These are phyloP conservation scores for Cryptosporidium ryanae DNA, from an alignment of 169 alveolate genomes.

Conservation along the genomic window DNA sequence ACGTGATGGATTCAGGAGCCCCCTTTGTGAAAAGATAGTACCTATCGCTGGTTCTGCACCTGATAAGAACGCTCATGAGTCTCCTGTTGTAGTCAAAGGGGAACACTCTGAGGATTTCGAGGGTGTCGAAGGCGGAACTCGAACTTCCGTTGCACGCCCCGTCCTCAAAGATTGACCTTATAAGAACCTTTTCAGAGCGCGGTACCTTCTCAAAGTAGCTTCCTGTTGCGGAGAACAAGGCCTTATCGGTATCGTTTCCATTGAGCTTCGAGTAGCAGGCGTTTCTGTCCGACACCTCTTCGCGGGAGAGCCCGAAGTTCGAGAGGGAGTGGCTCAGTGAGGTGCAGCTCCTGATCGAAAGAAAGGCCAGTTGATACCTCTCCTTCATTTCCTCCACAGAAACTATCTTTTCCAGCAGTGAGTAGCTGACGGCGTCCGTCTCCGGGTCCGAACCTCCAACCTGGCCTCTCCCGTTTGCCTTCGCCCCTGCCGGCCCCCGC, in stretches of 20 bases:
- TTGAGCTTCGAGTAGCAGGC: slow-evolving; percentile 14
- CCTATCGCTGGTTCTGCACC: slow-evolving; percentile 10
- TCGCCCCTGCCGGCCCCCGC: not conserved
- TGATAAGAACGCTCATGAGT: slow-evolving; percentile 54
- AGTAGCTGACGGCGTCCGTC: not conserved
- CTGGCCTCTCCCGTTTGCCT: not conserved
- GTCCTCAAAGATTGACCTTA: not conserved
- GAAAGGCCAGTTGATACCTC: slow-evolving; percentile 5
- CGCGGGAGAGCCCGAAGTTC: slow-evolving; percentile 31
- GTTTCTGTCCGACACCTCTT: slow-evolving; percentile 7
- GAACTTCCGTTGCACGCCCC: not conserved
- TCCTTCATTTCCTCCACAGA: slow-evolving; percentile 2
- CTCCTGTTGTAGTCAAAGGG: slow-evolving; percentile 67
- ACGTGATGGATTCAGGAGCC: slow-evolving; percentile 54
- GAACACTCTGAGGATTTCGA: slow-evolving; percentile 57
- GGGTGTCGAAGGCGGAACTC: not conserved
- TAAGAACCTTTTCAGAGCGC: slow-evolving; percentile 7
- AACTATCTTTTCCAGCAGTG: not conserved
- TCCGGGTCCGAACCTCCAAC: not conserved
- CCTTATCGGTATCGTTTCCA: slow-evolving; percentile 70
- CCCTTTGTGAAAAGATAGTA: slow-evolving; percentile 61
- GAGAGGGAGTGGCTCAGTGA: slow-evolving; percentile 49
- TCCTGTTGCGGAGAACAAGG: slow-evolving; percentile 43
- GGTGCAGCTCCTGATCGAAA: slow-evolving; percentile 65
- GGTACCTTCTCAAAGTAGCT: slow-evolving; percentile 53